Conservation (phyloP, 2,329 filamentous ascomycete species). For the Xylaria multiplex region DNA sequence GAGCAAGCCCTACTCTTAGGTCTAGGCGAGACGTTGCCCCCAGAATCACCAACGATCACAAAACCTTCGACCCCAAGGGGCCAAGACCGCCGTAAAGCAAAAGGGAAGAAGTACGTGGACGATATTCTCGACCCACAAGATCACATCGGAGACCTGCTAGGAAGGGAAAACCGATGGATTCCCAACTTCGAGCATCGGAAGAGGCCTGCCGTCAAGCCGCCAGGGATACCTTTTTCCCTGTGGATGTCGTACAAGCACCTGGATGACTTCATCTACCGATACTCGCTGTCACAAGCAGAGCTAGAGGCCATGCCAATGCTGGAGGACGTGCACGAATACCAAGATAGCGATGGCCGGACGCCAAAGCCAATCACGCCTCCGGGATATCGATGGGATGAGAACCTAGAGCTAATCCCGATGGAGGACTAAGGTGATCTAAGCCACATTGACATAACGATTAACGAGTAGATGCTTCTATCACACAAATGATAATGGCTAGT, state of each 20-base stretch:
- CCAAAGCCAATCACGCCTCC: constrained; percentile 19
- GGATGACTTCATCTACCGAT: constrained; percentile 29
- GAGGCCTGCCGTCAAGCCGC: neutral
- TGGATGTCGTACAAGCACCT: constrained; percentile 30
- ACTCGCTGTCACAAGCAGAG: constrained; percentile 24
- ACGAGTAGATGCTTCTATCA: neutral
- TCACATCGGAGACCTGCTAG: neutral
- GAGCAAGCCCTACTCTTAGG: constrained; percentile 25
- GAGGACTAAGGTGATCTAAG: neutral
- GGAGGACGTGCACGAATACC: constrained; percentile 29
- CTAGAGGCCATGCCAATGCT: constrained; percentile 20
- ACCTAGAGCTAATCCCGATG: constrained; percentile 24
- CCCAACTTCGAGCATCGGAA: constrained; percentile 27
- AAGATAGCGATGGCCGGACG: constrained; percentile 21
- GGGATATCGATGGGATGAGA: constrained; percentile 25
- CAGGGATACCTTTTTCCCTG: neutral
- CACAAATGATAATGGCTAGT: neutral
- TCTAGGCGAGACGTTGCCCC: neutral
- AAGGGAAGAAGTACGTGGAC: constrained; percentile 29
- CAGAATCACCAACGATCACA: neutral
- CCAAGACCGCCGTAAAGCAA: neutral
- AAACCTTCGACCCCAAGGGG: neutral
- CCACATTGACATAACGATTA: neutral
- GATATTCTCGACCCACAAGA: constrained; percentile 6
- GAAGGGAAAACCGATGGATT: constrained; percentile 26